Percentiles rank a stretch among this genome's conserved stretches.
Evolutionary conservation across 345 rosid species (phyloP).

Genomic region (Xanthoceras sorbifolium): DNA sequence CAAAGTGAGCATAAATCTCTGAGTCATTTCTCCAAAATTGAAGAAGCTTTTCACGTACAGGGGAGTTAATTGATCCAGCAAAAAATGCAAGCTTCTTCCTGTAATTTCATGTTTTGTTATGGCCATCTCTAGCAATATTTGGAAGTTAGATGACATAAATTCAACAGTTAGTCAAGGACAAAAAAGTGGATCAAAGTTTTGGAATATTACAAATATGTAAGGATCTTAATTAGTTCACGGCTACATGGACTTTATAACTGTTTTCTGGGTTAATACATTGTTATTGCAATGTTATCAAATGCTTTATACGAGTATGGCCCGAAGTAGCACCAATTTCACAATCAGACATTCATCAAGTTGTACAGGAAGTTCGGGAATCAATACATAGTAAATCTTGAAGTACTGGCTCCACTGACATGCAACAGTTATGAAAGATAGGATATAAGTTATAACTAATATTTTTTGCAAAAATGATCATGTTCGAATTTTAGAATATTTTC

Average conservation of each 20-base stretch:
- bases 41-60: constrained; percentile 53
- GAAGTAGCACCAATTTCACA: neutral
- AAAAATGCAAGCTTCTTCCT: constrained; percentile 64
- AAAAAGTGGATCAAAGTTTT: neutral
- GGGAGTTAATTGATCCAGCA: constrained; percentile 62
- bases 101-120: constrained; percentile 19
- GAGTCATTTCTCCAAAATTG: constrained; percentile 53
- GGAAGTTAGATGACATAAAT: neutral
- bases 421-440: neutral
- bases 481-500: neutral
- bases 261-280: neutral
- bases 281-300: neutral
- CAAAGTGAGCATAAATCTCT: constrained; percentile 49
- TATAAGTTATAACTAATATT: neutral
- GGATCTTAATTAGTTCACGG: neutral
- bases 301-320: neutral
- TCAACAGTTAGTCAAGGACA: neutral
- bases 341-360: neutral
- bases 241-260: neutral
- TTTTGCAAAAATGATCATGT: neutral
- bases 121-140: neutral
- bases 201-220: neutral
- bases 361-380: neutral
- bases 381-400: neutral
- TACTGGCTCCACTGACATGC: neutral